Conservation (phyloP, 768 basidiomycete species). For the Brasilioporus rufonigricans region DNA sequence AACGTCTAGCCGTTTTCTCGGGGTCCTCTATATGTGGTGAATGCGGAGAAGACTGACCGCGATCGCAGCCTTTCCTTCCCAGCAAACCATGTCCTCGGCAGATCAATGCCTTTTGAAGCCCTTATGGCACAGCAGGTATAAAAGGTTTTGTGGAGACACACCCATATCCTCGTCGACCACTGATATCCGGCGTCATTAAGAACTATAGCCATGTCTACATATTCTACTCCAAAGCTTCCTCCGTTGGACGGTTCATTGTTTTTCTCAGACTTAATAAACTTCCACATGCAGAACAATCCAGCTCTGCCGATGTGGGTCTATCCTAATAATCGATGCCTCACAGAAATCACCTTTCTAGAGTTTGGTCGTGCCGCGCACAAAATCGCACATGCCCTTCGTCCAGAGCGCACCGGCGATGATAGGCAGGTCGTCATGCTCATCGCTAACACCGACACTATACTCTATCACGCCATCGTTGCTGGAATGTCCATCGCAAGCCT, state of each 20-base stretch:
- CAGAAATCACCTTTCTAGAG: background rate
- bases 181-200: too few relatives aligned
- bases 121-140: too few relatives aligned
- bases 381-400: background rate
- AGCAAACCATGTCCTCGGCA: too few relatives aligned
- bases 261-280: background rate
- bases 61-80: too few relatives aligned
- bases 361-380: background rate
- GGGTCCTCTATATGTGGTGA: too few relatives aligned
- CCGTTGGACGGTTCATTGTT: background rate
- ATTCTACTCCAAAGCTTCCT: background rate
- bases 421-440: constrained; percentile 18
- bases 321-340: background rate
- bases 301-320: background rate
- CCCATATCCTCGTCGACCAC: background rate
- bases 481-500: constrained; percentile 42
- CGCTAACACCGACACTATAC: constrained; percentile 13
- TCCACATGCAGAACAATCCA: background rate
- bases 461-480: constrained; percentile 30
- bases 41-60: too few relatives aligned
- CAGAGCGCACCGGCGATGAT: background rate
- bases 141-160: background rate
- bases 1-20: too few relatives aligned
- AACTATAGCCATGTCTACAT: background rate
- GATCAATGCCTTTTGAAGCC: too few relatives aligned